Base-by-base conservation (phyloP, 345 rosid genomes). In the Hibiscus mutabilis region DNA sequence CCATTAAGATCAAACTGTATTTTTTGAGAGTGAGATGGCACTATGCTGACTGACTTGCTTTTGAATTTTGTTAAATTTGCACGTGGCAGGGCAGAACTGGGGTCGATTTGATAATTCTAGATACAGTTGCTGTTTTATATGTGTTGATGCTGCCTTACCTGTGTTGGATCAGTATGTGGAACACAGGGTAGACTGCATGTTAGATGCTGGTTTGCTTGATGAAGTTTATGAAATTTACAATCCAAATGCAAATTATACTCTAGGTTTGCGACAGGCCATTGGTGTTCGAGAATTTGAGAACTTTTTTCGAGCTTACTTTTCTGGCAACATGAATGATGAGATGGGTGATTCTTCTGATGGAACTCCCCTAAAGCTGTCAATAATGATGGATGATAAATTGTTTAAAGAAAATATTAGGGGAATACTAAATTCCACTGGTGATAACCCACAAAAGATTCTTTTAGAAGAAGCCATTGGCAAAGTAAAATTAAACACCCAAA, bases 21-120 rank as follows among this genome's bases (percentile, higher is more conserved):
- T 42, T 51, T 51, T 57, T 58, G 14, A 56, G 12, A 19, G 73
- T 25, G 61, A 40, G 55, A 25, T 55, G 49, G 59, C 49, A 18
- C 58, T 18, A 22, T 58, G 59, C 33, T 31, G 47, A 58, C 11
- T 13, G 42, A 35, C 60, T 33, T 73, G 40, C 74, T 70, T 77
- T 68, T 71, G 24, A 49, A 22, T 67, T 40, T 68, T 70, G 47
- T 52, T 75, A 72, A 75, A 59, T 82, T 74, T 72, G 65, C 73
- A 42, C 74, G 80, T 66, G 96, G 87, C 97, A 89, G 92, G 92
- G 85, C 97, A 95, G 99, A 92, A 90, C 82, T 95, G 96, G 99
- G 99, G 99, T 53, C 79, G 85, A 66, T 78, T 83, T 47, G 85
- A 84, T 65, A 68, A 81, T 78, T 82, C 80, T 69, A 88, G 86